Evolutionary conservation across 805 yeast genomes (phyloP).

Genomic region (Pichia paraexigua): DNA sequence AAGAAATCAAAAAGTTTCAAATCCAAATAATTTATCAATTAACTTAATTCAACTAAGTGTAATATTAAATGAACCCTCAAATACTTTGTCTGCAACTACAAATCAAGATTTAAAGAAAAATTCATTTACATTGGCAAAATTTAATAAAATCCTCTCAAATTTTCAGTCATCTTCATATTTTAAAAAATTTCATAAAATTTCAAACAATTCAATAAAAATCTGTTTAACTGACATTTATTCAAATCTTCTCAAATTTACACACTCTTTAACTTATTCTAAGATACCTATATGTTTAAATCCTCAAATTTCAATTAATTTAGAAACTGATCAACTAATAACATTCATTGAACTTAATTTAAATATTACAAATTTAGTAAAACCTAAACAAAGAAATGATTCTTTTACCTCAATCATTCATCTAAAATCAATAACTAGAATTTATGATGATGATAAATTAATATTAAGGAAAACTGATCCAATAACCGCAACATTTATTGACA

Average conservation of each 20-base stretch:
- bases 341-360: slow-evolving; percentile 21
- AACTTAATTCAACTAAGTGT: slow-evolving; percentile 11
- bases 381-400: neutral
- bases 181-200: neutral
- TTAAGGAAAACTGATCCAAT: slow-evolving; percentile 24
- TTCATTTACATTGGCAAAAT: slow-evolving; percentile 16
- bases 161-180: neutral
- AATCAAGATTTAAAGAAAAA: slow-evolving; percentile 1
- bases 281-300: slow-evolving; percentile 18
- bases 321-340: slow-evolving; percentile 22
- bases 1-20: slow-evolving; percentile 9
- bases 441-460: slow-evolving; percentile 17
- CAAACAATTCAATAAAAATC: slow-evolving; percentile 11
- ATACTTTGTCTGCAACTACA: too few species aligned
- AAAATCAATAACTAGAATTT: slow-evolving; percentile 22
- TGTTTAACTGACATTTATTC: slow-evolving; percentile 22
- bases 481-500: slow-evolving; percentile 20
- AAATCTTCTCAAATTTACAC: slow-evolving; percentile 13
- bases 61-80: too few species aligned
- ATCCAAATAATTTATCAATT: neutral
- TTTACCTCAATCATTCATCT: slow-evolving; percentile 21
- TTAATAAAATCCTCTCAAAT: slow-evolving; percentile 12
- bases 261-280: slow-evolving; percentile 22
- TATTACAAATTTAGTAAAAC: slow-evolving; percentile 12
- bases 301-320: slow-evolving; percentile 17